Percentiles rank a stretch among this genome's conserved stretches.
phyloP scores from a whole-genome alignment of 2,329 filamentous ascomycete species.

The Blastomyces parvus region DNA sequence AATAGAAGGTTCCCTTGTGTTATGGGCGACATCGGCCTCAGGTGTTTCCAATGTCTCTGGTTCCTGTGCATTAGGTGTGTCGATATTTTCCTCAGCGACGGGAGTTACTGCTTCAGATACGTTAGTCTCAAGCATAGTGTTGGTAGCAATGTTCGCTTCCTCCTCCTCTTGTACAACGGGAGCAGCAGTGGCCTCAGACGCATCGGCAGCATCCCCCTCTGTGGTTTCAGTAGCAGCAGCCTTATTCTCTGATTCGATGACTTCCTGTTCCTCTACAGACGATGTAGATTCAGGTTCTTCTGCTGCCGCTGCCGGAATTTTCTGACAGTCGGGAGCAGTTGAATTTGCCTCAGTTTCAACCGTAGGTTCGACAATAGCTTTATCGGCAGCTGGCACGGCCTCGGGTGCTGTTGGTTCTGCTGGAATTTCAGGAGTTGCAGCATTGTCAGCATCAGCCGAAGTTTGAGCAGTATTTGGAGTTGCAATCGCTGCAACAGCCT shows the following conservation, averaged over 20 bases:
- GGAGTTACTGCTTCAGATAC: neutral
- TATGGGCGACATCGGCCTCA: neutral
- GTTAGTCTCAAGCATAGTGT: neutral
- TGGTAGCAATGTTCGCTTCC: neutral
- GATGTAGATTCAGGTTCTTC: neutral
- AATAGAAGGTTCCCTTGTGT: neutral
- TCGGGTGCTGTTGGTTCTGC: neutral
- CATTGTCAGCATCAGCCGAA: neutral
- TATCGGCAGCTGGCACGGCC: neutral
- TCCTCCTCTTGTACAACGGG: neutral
- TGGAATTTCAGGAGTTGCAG: neutral
- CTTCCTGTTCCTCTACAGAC: neutral
- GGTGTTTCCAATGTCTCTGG: neutral
- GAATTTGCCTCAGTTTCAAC: neutral
- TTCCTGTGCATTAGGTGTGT: neutral
- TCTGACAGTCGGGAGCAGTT: neutral
- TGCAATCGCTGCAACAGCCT: neutral
- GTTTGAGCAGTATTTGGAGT: neutral
- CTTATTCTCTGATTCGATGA: neutral
- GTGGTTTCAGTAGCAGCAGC: slow-evolving; percentile 8
- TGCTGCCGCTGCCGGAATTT: neutral
- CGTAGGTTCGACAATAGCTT: neutral
- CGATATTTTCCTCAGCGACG: neutral
- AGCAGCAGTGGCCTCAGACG: neutral
- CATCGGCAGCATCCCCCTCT: neutral